Base-by-base conservation (phyloP, 306 rosid genomes). In the Luffa aegyptiaca region DNA sequence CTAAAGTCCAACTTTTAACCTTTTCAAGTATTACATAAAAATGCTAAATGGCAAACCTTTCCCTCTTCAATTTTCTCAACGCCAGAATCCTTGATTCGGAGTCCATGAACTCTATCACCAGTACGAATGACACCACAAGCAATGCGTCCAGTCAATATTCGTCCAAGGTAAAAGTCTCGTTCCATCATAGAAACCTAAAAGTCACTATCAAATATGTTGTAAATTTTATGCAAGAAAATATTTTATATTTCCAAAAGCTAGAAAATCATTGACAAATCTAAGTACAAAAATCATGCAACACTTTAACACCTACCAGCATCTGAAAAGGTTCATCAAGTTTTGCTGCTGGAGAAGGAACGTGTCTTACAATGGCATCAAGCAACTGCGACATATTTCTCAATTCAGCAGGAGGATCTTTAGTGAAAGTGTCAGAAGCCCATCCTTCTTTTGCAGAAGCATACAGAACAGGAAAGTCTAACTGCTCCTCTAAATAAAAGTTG, bases 361-460 rank as follows among this genome's bases (percentile, higher is more conserved):
- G 89, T 69, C 79, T 71, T 76, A 89, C 71, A 70, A 95, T 85
- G 75, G 97, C 89, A 88, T 95, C 99, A 82, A 95, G 99, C 84
- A 95, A 86, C 68, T 85, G 86, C 63, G 99, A 87, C 99, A 95
- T 95, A 79, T 95, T 91, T 86, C 76, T 95, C 33, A 83, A 86
- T 82, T 95, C 96, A 21, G 79, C 91, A 56, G 96, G 96, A 80
- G 97, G 99, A 78, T 91, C 92, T 88, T 91, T 95, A 79, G 97
- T 95, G 87, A 85, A 92, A 44, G 88, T 82, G 79, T 85, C 81
- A 10, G 99, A 91, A 58, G 97, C 93, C 99, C 99, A 95, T 84
- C 99, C 99, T 84, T 95, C 99, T 87, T 93, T 95, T 80, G 99
- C 99, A 83, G 99, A 95, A 79, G 97, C 97, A 86, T 95, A 95